Conservation (phyloP, 2,329 filamentous ascomycete genomes). For the Coniochaeta prunicola region DNA sequence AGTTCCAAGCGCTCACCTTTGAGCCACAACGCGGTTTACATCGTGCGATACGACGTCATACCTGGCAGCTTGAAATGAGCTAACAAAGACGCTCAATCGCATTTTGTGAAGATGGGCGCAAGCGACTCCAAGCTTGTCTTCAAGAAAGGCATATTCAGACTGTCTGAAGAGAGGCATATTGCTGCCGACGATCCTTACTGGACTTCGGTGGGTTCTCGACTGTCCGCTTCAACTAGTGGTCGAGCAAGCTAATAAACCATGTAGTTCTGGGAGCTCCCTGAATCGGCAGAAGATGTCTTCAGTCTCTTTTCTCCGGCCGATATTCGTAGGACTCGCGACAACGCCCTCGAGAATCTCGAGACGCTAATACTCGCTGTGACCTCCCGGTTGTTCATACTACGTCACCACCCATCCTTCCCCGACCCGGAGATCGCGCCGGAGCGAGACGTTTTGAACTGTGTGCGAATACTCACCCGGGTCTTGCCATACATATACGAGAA, state of each 20-base stretch:
- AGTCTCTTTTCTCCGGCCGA: slow-evolving; percentile 86
- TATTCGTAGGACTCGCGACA: slow-evolving; percentile 81
- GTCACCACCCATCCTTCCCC: slow-evolving; percentile 86
- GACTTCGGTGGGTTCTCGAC: slow-evolving; percentile 62
- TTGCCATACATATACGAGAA: slow-evolving; percentile 90
- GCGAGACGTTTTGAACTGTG: slow-evolving; percentile 87
- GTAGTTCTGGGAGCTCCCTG: slow-evolving; percentile 95
- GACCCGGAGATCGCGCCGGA: slow-evolving; percentile 79
- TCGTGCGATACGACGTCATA: neutral
- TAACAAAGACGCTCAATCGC: slow-evolving; percentile 3
- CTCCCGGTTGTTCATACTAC: slow-evolving; percentile 73
- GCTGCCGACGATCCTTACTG: slow-evolving; percentile 85
- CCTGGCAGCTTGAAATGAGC: slow-evolving; percentile 1
- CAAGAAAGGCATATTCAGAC: slow-evolving; percentile 94
- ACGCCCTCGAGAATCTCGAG: slow-evolving; percentile 79
- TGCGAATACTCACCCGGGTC: slow-evolving; percentile 81
- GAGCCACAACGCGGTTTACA: neutral
- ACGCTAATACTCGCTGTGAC: slow-evolving; percentile 78
- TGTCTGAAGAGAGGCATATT: slow-evolving; percentile 88
- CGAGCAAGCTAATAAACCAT: neutral
- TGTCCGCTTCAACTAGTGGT: slow-evolving; percentile 1
- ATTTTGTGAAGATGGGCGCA: slow-evolving; percentile 67
- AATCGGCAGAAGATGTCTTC: slow-evolving; percentile 93
- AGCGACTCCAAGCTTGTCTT: slow-evolving; percentile 98
- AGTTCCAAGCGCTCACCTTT: neutral